phyloP scores from a whole-genome alignment of 2,329 filamentous ascomycete genomes.

The Nigrospora osmanthi region DNA sequence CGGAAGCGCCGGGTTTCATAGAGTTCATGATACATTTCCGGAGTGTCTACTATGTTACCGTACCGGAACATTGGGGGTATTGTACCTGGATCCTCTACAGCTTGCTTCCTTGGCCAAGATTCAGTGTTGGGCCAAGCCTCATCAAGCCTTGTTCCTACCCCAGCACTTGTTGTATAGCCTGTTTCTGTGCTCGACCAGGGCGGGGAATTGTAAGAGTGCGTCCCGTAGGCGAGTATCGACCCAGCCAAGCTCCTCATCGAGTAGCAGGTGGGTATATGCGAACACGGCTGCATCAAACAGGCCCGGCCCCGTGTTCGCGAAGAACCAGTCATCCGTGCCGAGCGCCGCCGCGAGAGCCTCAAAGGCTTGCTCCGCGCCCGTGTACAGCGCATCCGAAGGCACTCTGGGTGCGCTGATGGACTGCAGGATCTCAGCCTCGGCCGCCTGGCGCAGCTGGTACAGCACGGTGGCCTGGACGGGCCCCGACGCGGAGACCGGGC shows the following conservation, averaged over 20 bases:
- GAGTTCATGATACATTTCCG: too few relatives aligned
- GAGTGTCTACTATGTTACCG: too few relatives aligned
- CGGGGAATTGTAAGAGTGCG: constrained; percentile 47
- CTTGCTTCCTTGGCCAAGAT: too few relatives aligned
- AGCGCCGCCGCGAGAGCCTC: constrained; percentile 36
- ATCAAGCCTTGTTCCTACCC: constrained; percentile 1
- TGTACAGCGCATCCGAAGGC: constrained; percentile 31
- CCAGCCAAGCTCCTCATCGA: constrained; percentile 60
- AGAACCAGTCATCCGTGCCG: constrained; percentile 38
- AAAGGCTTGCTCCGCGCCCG: constrained; percentile 36
- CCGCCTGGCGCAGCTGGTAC: constrained; percentile 63
- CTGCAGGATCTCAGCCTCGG: constrained; percentile 66
- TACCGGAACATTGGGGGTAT: too few relatives aligned
- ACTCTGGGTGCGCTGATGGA: constrained; percentile 30
- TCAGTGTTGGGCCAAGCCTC: neutral
- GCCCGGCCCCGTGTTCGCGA: constrained; percentile 45
- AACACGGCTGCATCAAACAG: constrained; percentile 87
- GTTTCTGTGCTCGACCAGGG: constrained; percentile 58
- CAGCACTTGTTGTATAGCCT: constrained; percentile 47
- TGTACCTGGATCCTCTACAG: too few relatives aligned
- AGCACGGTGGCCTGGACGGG: constrained; percentile 57
- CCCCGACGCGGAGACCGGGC: constrained; percentile 48
- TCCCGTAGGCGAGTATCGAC: constrained; percentile 50
- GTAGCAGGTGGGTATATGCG: constrained; percentile 76
- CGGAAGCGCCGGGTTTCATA: too few relatives aligned